Conservation (phyloP, 352 stramenopile genomes). For the Phytophthora europaea region DNA sequence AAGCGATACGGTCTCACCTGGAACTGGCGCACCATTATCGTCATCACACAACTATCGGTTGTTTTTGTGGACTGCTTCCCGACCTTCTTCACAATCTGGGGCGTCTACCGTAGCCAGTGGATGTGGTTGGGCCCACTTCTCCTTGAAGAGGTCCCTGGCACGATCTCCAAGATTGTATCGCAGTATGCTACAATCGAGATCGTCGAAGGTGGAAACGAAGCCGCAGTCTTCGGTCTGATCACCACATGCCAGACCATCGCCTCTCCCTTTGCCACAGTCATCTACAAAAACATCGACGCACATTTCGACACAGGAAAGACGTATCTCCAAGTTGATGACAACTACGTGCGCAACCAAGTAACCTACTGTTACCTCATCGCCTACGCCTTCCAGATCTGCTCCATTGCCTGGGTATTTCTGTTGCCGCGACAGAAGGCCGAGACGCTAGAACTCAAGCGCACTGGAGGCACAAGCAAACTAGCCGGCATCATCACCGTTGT, state of each 20-base stretch:
- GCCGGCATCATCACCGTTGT: conserved; percentile 50
- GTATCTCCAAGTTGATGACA: conserved; percentile 40
- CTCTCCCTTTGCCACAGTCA: conserved; percentile 51
- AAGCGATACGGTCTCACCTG: conserved; percentile 51
- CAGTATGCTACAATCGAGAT: conserved; percentile 62
- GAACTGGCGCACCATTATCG: conserved; percentile 56
- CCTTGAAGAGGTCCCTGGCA: conserved; percentile 46
- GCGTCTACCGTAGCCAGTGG: conserved; percentile 61
- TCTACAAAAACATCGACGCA: conserved; percentile 62
- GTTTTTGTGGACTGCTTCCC: conserved; percentile 52
- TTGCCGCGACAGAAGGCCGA: conserved; percentile 53
- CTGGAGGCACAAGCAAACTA: conserved; percentile 42
- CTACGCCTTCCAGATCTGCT: conserved; percentile 55
- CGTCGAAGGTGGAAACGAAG: conserved; percentile 56
- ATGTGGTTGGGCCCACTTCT: conserved; percentile 66
- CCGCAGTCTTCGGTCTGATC: conserved; percentile 56
- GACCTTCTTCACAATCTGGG: conserved; percentile 61
- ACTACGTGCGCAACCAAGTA: conserved; percentile 43
- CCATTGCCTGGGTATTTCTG: conserved; percentile 47
- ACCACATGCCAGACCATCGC: conserved; percentile 54
- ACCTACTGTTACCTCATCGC: conserved; percentile 51
- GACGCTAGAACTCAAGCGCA: conserved; percentile 52
- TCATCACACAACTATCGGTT: conserved; percentile 47
- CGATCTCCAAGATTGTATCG: conserved; percentile 52
- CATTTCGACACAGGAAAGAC: conserved; percentile 49